phyloP scores from a whole-genome alignment of 1,284 basidiomycete genomes.

The Wolfiporia cocos region DNA sequence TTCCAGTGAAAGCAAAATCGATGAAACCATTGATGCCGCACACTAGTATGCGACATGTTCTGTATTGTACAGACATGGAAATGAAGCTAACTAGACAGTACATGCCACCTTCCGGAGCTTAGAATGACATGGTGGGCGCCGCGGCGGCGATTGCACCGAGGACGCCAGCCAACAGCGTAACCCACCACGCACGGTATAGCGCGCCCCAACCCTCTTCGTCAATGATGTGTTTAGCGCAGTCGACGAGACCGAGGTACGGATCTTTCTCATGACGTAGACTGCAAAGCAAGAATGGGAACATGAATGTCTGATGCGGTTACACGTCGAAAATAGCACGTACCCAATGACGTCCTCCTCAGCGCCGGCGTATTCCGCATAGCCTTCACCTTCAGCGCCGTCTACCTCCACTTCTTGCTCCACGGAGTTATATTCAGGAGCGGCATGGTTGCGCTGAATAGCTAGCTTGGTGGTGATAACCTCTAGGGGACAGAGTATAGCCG shows the following conservation, averaged over 20 bases:
- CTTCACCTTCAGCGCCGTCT: slow-evolving; percentile 58
- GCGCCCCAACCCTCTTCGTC: slow-evolving; percentile 78
- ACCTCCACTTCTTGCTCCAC: slow-evolving; percentile 67
- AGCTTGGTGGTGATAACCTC: slow-evolving; percentile 81
- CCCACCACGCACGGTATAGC: slow-evolving; percentile 85
- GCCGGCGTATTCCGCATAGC: slow-evolving; percentile 64
- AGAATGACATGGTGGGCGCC: slow-evolving; percentile 5
- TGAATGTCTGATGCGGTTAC: background rate
- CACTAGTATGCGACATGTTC: too few relatives aligned
- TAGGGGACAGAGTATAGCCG: slow-evolving; percentile 67
- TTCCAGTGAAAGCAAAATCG: too few relatives aligned
- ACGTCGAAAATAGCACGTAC: slow-evolving; percentile 29
- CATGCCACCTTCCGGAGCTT: too few relatives aligned
- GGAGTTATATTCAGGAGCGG: slow-evolving; percentile 63
- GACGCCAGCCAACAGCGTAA: slow-evolving; percentile 67
- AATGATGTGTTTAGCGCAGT: slow-evolving; percentile 76
- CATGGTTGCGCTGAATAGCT: slow-evolving; percentile 81
- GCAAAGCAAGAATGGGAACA: background rate
- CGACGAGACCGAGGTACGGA: slow-evolving; percentile 76
- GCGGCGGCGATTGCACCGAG: slow-evolving; percentile 41
- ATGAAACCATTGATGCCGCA: too few relatives aligned
- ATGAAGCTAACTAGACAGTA: too few relatives aligned
- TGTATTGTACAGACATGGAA: too few relatives aligned
- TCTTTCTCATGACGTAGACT: slow-evolving; percentile 79
- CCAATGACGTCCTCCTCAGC: slow-evolving; percentile 87